Base-by-base conservation (phyloP, 768 basidiomycete genomes). In the Chiua virens region DNA sequence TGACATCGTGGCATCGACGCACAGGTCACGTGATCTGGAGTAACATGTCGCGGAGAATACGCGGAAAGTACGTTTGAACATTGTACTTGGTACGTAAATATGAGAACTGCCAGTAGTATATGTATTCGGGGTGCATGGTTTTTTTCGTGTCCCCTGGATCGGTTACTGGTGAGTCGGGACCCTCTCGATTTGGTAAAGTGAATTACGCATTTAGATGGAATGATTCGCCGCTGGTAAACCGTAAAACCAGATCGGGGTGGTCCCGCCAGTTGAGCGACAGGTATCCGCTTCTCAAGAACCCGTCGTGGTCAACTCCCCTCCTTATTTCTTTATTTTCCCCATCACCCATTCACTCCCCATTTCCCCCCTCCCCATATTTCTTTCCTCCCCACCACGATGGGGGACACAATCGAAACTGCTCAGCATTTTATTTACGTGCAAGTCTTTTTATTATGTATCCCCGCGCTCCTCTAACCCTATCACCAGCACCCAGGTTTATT, bases 381-480 rank as follows among this genome's bases (percentile, higher is more conserved):
- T 42, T 54, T 60, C 58, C 62, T 58, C 62, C 52, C 55, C 54
- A 44, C 7, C 47, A 50, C 52, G 44, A 77, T 77, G 77, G 58
- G 63, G 44, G 75, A 82, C 67, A 67, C 78, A 42, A 68, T 76
- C 50, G 75, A 77, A 57, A 81, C 81, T 37, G 83, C 86, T 52
- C 79, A 85, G 59, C 79, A 87, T 67, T 89, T 89, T 68, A 87
- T 90, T 69, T 88, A 85, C 72, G 82, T 88, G 78, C 75, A 64
- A 49, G 78, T 73, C 23, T 40, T 53, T 37, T 22, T 40, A 41
- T 23, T 18, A 2, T 32, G 34, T 45, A 30, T 27, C 39, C 39
- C 25, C 9, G 36, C 13, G 13, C 39, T 28, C 41, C 35, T 18
- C 65, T 60, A 42, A 68, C 49, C 40, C 28, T 35, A n/a, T 10